phyloP scores from a whole-genome alignment of 306 rosid genomes.

The Herpetospermum pedunculosum region DNA sequence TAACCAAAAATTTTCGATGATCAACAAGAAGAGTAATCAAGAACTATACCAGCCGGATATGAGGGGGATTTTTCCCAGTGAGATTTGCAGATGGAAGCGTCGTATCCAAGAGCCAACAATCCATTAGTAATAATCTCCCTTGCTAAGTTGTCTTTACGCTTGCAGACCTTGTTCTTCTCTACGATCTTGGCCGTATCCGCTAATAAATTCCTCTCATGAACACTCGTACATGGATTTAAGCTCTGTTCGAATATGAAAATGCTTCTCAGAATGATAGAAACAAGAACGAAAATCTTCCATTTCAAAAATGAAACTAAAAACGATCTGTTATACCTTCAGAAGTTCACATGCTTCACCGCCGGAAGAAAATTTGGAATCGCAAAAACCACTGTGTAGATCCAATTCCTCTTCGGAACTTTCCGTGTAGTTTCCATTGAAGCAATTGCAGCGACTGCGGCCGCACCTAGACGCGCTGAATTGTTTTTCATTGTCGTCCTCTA shows the following conservation, averaged over 20 bases:
- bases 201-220: constrained; percentile 55
- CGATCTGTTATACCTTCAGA: constrained; percentile 40
- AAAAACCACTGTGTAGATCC: constrained; percentile 18
- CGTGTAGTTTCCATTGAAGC: constrained; percentile 46
- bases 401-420: constrained; percentile 52
- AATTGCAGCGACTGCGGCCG: constrained; percentile 56
- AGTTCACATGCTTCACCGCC: constrained; percentile 44
- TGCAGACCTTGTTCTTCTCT: constrained; percentile 65
- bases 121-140: constrained; percentile 32
- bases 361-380: constrained; percentile 32
- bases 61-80: constrained; percentile 72
- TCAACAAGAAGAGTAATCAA: background rate
- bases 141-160: constrained; percentile 48
- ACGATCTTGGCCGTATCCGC: constrained; percentile 63
- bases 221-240: constrained; percentile 40
- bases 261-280: background rate
- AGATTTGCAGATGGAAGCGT: constrained; percentile 75
- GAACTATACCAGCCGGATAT: constrained; percentile 48
- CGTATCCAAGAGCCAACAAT: constrained; percentile 57
- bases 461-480: constrained; percentile 23
- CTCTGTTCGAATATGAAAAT: constrained; percentile 22
- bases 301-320: background rate
- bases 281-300: background rate
- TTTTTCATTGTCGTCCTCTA: constrained; percentile 67
- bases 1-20: background rate